Conservation (phyloP, 306 rosid species). For the Abrus precatorius region DNA sequence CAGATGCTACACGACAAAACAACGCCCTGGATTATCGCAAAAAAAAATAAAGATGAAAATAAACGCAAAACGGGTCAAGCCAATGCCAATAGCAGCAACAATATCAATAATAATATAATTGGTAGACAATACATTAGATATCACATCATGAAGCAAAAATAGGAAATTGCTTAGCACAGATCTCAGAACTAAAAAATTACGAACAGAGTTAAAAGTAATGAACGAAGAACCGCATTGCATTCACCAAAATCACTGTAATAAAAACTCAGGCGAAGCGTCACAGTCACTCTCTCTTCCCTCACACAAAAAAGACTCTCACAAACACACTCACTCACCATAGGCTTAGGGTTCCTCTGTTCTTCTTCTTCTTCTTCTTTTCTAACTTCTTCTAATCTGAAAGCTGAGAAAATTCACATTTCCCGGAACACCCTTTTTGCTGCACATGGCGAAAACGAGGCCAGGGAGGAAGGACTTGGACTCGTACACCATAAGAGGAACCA, state of each 20-base stretch:
- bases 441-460: slow-evolving; percentile 71
- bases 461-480: slow-evolving; percentile 71
- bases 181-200: background rate
- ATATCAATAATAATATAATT: too few relatives aligned
- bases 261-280: slow-evolving; percentile 53
- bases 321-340: background rate
- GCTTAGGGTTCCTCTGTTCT: slow-evolving; percentile 42
- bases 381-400: background rate
- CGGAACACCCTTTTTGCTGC: background rate
- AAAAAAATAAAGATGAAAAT: background rate
- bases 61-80: background rate
- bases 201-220: slow-evolving; percentile 10
- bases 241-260: slow-evolving; percentile 29
- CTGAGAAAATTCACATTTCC: slow-evolving; percentile 7
- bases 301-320: background rate
- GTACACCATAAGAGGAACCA: slow-evolving; percentile 78
- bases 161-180: background rate
- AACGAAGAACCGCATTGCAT: slow-evolving; percentile 36
- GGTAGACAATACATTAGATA: background rate
- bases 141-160: background rate
- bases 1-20: background rate
- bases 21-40: background rate
- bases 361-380: slow-evolving; percentile 9
- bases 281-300: slow-evolving; percentile 19
- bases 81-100: too few relatives aligned